Evolutionary conservation across 2,329 filamentous ascomycete species (phyloP).

Genomic region (Colletotrichum tofieldiae): DNA sequence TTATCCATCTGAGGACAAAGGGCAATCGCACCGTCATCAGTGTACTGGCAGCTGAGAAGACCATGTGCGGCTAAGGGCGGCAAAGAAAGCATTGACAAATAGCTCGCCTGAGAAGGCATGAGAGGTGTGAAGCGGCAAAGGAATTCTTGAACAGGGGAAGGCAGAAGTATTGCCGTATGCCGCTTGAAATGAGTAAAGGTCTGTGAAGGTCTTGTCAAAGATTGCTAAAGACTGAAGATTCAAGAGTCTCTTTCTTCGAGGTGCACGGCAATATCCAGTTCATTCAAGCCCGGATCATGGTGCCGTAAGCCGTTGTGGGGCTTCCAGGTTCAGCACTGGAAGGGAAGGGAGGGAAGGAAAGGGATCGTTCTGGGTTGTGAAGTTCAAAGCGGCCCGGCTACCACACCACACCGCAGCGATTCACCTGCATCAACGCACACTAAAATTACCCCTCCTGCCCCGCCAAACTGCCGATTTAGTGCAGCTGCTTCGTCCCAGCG

Average conservation of each 20-base stretch:
- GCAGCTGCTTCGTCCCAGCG: slow-evolving; percentile 30
- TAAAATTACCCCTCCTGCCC: slow-evolving; percentile 44
- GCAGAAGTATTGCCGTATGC: not conserved
- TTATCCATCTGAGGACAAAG: not conserved
- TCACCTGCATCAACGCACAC: slow-evolving; percentile 32
- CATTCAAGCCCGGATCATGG: not conserved
- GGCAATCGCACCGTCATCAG: not conserved
- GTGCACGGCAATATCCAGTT: not conserved
- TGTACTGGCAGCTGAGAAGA: not conserved
- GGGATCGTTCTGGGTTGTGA: not conserved
- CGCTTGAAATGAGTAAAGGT: not conserved
- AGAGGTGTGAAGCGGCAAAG: not conserved
- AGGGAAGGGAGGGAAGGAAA: not conserved
- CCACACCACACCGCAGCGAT: slow-evolving; percentile 19
- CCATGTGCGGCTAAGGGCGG: not conserved
- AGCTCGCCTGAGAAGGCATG: not conserved
- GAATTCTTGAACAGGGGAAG: not conserved
- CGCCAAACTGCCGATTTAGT: slow-evolving; percentile 39
- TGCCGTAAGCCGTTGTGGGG: slow-evolving; percentile 11
- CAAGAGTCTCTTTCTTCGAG: not conserved
- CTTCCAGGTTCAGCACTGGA: not conserved
- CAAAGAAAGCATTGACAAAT: slow-evolving; percentile 3
- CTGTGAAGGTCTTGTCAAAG: not conserved
- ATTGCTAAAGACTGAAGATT: not conserved
- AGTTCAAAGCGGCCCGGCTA: slow-evolving; percentile 18